These are phyloP conservation scores for Xylaria sp. DNA, from an alignment of 495 filamentous ascomycete genomes.

Conservation along the genomic window DNA sequence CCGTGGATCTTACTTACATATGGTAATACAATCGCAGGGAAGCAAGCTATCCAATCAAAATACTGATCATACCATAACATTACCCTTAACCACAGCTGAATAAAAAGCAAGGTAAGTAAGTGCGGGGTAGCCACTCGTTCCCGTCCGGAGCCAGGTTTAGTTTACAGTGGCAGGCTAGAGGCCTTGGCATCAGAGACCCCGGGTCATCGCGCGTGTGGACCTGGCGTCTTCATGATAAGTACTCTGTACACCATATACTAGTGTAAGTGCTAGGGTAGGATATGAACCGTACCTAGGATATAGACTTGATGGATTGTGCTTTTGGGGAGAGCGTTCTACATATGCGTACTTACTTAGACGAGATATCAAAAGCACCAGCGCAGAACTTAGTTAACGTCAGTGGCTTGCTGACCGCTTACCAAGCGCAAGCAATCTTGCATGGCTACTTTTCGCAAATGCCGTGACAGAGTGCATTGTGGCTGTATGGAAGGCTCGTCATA, in stretches of 20 bases:
- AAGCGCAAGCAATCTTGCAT: not conserved
- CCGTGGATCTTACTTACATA: too few relatives aligned
- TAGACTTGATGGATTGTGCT: not conserved
- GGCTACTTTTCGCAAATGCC: not conserved
- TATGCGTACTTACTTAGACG: not conserved
- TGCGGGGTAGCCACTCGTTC: not conserved
- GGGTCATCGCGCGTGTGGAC: not conserved
- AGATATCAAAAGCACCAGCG: not conserved
- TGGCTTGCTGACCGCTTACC: too few relatives aligned
- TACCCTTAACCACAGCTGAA: too few relatives aligned
- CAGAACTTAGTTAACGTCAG: not conserved
- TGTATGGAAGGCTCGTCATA: not conserved
- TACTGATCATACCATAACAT: too few relatives aligned
- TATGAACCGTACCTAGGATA: too few relatives aligned
- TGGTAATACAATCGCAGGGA: too few relatives aligned
- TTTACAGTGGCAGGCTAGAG: not conserved
- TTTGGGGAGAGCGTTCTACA: not conserved
- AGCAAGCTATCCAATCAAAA: too few relatives aligned
- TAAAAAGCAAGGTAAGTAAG: not conserved
- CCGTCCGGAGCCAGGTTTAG: not conserved
- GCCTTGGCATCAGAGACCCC: not conserved
- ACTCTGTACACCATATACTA: too few relatives aligned
- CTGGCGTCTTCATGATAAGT: not conserved
- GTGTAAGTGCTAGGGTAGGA: too few relatives aligned
- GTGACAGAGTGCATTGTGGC: not conserved